phyloP scores from a whole-genome alignment of 192 early-diverging fungal species.

The Coemansia sp. region DNA sequence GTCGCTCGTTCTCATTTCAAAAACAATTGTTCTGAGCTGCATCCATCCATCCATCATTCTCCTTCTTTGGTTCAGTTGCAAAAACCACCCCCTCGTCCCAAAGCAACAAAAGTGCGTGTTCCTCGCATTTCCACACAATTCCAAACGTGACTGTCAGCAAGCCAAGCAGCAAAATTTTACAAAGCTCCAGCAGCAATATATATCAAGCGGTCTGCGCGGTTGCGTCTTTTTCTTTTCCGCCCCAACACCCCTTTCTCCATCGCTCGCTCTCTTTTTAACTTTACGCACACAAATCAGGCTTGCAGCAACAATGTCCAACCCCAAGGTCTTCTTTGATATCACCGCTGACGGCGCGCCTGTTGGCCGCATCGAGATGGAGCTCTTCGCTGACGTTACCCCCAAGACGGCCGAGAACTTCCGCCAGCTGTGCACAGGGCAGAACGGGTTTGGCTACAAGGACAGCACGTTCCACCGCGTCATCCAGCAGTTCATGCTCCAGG shows the following conservation, averaged over 20 bases:
- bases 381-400: conserved; percentile 80
- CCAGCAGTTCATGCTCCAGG: conserved; percentile 90
- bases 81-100: not conserved
- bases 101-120: not conserved
- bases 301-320: conserved; percentile 12
- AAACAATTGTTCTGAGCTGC: not conserved
- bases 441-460: conserved; percentile 65
- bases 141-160: not conserved
- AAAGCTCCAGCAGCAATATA: not conserved
- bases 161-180: not conserved
- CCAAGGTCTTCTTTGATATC: conserved; percentile 58
- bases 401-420: conserved; percentile 96
- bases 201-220: not conserved
- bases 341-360: conserved; percentile 25
- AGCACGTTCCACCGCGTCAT: conserved; percentile 88
- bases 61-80: not conserved
- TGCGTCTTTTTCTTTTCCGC: not conserved
- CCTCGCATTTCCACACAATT: not conserved
- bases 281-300: no score
- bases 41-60: not conserved
- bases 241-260: not conserved
- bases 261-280: not conserved
- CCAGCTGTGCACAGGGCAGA: conserved; percentile 58
- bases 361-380: conserved; percentile 48
- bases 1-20: not conserved